Conservation (phyloP, 164 flowering plant genomes). For the Vitis rotundifolia region DNA sequence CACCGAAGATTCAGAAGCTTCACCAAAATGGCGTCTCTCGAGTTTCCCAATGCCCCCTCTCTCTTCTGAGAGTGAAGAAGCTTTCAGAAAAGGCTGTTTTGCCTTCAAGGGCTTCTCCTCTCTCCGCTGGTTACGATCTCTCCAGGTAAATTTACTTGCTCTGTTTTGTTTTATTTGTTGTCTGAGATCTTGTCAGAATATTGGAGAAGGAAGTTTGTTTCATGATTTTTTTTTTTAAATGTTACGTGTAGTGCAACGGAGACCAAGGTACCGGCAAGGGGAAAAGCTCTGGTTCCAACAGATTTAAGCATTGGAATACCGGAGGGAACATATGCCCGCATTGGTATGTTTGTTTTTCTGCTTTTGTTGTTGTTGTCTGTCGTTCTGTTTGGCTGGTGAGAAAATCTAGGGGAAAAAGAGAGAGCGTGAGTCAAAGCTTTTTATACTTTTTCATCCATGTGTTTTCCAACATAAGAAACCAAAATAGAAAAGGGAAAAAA, state of each 20-base stretch:
- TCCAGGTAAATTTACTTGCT: constrained; percentile 39
- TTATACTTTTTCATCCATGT: no score
- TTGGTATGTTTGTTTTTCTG: constrained; percentile 39
- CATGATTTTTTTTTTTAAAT: not conserved
- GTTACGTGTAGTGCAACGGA: constrained; percentile 52
- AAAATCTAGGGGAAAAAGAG: no score
- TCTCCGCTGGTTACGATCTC: constrained; percentile 76
- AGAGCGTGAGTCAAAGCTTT: no score
- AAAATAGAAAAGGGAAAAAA: no score
- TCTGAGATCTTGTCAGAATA: not conserved
- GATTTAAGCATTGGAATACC: constrained; percentile 77
- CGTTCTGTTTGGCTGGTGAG: no score
- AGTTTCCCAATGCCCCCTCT: not conserved
- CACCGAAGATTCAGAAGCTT: constrained; percentile 42
- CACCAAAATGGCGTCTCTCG: constrained; percentile 26
- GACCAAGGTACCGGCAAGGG: constrained; percentile 66
- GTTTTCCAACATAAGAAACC: no score
- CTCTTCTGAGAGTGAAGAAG: constrained; percentile 48
- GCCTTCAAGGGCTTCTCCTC: constrained; percentile 55
- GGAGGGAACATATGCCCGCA: constrained; percentile 77
- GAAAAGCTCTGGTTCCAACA: constrained; percentile 77
- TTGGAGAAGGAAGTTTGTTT: no score
- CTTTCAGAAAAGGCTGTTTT: constrained; percentile 65
- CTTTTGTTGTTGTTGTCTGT: no score
- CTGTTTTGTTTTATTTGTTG: not conserved